Base-by-base conservation (phyloP, 2,329 filamentous ascomycete species). In the Fusarium odoratissimum region DNA sequence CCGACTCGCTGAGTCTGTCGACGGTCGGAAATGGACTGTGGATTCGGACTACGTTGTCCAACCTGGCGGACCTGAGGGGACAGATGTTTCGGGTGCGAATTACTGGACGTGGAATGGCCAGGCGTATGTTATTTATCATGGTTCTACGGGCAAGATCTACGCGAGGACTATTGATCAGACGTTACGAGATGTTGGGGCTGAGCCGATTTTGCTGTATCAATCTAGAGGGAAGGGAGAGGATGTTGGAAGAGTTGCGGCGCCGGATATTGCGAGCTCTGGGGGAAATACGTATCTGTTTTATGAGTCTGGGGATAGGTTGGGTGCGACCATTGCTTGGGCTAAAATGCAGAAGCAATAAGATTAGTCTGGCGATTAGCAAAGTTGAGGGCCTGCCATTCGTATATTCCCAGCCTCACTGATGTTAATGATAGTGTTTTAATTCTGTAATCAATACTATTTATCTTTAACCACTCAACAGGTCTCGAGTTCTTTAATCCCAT, bases 1-100 rank as follows among this genome's bases (percentile, higher is more conserved):
- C 5, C 64, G 76, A 5, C 67, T 77, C 5, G 76, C 76, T 4
- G 76, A 78, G 60, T 78, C 76, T 6, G 19, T 28, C 0, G 76
- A 78, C 16, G 76, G 76, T 10, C 63, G 61, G 8, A 52, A 52
- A 7, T 78, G 76, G 76, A 55, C 35, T 16, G 69, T 73, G 3
- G 65, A 60, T 4, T 58, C 69, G 5, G 45, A 73, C 1, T 73
- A 73, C 6, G 56, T 73, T 3, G 54, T 73, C 3, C 41, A 42
- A 4, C 52, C 56, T 3, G 65, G 65, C 0, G 21, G 30, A 1
- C 41, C 59, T 5, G 70, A 73, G 30, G 69, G 65, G 3, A 37
- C 23, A 1, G 56, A 73, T 10, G 30, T 70, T 1, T 73, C 70
- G 3, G 70, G 70, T 5, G 65, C 51, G 1, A 72, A 70, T 13